Percentiles rank a stretch among this genome's conserved stretches.
Evolutionary conservation across 768 basidiomycete genomes (phyloP).

Genomic region (Lactarius indigo): DNA sequence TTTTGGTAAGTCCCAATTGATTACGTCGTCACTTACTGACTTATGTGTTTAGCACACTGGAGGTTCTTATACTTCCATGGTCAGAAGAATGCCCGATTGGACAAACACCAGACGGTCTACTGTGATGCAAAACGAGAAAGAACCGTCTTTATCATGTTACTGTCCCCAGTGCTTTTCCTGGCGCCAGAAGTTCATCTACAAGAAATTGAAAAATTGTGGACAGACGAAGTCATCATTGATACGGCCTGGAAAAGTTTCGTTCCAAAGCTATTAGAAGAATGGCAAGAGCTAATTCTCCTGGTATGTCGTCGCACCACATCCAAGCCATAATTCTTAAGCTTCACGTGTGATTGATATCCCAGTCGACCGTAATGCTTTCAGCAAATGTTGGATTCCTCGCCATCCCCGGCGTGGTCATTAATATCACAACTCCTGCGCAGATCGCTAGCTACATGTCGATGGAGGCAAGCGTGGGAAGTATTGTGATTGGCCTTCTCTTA

Average conservation of each 20-base stretch:
- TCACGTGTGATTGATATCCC: not conserved
- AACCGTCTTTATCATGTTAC: not conserved
- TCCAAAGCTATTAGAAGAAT: not conserved
- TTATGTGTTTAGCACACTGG: not conserved
- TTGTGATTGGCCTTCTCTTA: conserved; percentile 45
- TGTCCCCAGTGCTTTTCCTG: not conserved
- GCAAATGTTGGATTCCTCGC: conserved; percentile 36
- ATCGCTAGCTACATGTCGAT: conserved; percentile 49
- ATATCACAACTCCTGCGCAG: not conserved
- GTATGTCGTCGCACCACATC: not conserved
- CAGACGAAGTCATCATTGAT: not conserved
- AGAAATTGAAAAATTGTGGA: not conserved
- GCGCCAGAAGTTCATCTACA: not conserved
- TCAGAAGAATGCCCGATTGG: not conserved
- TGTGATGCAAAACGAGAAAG: not conserved
- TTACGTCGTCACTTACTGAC: not conserved
- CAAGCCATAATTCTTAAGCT: not conserved
- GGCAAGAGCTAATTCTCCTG: not conserved
- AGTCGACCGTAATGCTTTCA: conserved; percentile 34
- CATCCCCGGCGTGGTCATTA: conserved; percentile 29
- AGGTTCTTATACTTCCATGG: conserved; percentile 1
- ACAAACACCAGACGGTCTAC: not conserved
- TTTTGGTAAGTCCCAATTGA: not conserved
- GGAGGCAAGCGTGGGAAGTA: conserved; percentile 43
- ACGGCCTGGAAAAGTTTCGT: not conserved